These are phyloP conservation scores for Neurospora sp. DNA, from an alignment of 495 filamentous ascomycete species.

Conservation along the genomic window DNA sequence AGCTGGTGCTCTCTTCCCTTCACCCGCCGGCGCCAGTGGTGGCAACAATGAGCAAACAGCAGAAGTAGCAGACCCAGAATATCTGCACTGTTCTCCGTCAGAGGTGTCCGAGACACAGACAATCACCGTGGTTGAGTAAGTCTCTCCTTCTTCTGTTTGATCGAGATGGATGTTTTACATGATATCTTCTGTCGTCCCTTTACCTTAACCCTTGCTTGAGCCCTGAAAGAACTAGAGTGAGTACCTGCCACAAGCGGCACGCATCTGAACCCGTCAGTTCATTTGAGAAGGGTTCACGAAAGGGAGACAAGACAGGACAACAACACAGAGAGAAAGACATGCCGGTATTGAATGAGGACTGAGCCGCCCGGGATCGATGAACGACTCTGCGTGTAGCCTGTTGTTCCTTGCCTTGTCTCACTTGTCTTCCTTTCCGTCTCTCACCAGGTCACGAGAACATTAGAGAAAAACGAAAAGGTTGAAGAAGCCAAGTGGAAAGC, in stretches of 20 bases:
- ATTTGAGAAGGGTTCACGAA: not conserved
- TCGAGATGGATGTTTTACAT: not conserved
- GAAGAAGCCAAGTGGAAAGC: not conserved
- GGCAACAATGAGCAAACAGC: not conserved
- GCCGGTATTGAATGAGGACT: not conserved
- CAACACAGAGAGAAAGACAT: not conserved
- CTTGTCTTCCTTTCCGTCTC: not conserved
- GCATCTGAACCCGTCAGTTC: not conserved
- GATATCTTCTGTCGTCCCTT: not conserved
- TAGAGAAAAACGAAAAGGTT: not conserved
- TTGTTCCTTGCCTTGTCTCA: not conserved
- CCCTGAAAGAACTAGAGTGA: not conserved
- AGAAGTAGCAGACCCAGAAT: constrained; percentile 4
- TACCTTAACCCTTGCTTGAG: not conserved
- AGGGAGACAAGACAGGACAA: not conserved
- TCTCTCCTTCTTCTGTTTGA: constrained; percentile 11
- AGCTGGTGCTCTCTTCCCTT: constrained; percentile 38
- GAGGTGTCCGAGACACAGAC: constrained; percentile 25
- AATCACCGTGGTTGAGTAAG: constrained; percentile 53
- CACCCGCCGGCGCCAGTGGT: constrained; percentile 7
- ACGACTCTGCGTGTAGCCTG: not conserved
- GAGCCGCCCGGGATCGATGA: not conserved
- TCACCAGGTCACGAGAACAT: not conserved
- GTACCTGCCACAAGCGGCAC: not conserved
- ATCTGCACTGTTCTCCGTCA: constrained; percentile 34